A percentile compares a stretch with the other conserved stretches of the same genome.
Conservation (phyloP, 306 rosid species). For the Cucurbita ficifolia region DNA sequence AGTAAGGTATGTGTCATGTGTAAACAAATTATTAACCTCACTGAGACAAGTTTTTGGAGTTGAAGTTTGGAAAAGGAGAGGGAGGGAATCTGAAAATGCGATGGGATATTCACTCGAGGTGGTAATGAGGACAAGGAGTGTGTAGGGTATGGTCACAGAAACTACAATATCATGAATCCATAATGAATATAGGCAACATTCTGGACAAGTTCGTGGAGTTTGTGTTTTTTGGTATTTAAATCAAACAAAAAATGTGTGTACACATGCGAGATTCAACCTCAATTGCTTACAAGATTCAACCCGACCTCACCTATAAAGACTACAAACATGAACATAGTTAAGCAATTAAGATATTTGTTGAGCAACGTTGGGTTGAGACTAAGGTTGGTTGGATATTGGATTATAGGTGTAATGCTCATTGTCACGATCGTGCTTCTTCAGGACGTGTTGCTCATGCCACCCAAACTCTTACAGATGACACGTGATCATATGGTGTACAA, state of each 20-base stretch:
- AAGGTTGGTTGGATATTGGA: too few species aligned
- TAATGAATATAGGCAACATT: neutral
- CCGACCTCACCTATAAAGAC: neutral
- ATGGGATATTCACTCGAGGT: neutral
- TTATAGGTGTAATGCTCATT: too few species aligned
- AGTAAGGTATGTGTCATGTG: constrained; percentile 2
- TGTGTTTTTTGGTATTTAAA: neutral
- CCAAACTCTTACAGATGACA: too few species aligned
- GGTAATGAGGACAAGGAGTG: neutral
- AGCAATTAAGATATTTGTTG: too few species aligned
- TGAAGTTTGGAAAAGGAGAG: neutral
- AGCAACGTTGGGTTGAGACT: too few species aligned
- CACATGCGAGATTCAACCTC: neutral
- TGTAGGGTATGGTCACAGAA: neutral
- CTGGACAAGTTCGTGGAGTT: neutral
- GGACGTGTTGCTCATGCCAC: too few species aligned
- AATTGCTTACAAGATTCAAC: neutral
- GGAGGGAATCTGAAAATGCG: neutral
- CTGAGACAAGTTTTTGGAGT: neutral
- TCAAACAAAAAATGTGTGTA: too few species aligned
- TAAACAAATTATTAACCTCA: neutral
- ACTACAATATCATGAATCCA: neutral
- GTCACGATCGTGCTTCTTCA: too few species aligned
- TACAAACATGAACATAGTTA: too few species aligned
- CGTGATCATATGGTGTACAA: too few species aligned